These are phyloP conservation scores for Botrytis fragariae DNA, from an alignment of 2,329 filamentous ascomycete genomes.

Conservation along the genomic window DNA sequence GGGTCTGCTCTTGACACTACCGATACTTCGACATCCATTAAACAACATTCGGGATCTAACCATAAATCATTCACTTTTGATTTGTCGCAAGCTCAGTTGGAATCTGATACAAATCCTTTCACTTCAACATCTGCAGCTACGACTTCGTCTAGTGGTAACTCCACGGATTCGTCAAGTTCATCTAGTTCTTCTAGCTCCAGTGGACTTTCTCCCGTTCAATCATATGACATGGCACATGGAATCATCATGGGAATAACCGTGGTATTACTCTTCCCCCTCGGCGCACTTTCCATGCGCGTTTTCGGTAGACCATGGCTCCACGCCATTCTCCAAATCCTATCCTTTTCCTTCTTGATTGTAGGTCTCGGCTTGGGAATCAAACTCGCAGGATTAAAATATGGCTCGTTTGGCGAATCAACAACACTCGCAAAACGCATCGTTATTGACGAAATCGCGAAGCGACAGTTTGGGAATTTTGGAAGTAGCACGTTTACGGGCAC, in stretches of 20 bases:
- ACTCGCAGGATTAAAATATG: constrained; percentile 42
- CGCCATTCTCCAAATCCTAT: constrained; percentile 52
- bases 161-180: constrained; percentile 10
- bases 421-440: background rate
- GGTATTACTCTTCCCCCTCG: constrained; percentile 57
- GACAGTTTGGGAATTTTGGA: constrained; percentile 16
- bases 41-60: constrained; percentile 25
- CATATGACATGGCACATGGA: constrained; percentile 48
- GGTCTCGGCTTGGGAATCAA: constrained; percentile 58
- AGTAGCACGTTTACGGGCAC: background rate
- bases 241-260: constrained; percentile 61
- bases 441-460: background rate
- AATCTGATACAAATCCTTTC: constrained; percentile 33
- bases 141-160: constrained; percentile 15
- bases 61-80: constrained; percentile 30
- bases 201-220: background rate
- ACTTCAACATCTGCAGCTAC: constrained; percentile 20
- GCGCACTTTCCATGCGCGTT: constrained; percentile 58
- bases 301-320: constrained; percentile 53
- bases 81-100: constrained; percentile 29
- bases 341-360: constrained; percentile 57
- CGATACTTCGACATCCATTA: constrained; percentile 23
- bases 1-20: constrained; percentile 30
- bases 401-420: constrained; percentile 13
- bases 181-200: background rate